phyloP scores from a whole-genome alignment of 2,329 filamentous ascomycete genomes.

The Penicillium sp. region DNA sequence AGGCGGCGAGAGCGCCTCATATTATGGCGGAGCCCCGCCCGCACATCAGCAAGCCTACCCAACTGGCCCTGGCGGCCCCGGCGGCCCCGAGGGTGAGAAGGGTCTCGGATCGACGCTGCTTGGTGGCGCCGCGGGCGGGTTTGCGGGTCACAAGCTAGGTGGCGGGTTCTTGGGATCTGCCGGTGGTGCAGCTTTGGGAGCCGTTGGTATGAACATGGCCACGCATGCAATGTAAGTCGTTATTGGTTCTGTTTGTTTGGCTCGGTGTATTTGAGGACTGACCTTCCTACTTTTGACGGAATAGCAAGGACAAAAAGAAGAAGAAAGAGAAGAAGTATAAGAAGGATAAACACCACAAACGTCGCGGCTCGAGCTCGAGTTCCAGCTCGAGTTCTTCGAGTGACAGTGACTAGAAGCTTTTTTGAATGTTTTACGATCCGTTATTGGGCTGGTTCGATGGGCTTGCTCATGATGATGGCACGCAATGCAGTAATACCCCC shows the following conservation, averaged over 20 bases:
- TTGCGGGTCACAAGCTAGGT: slow-evolving; percentile 18
- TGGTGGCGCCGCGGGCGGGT: slow-evolving; percentile 20
- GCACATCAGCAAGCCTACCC: slow-evolving; percentile 21
- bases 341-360: slow-evolving; percentile 18
- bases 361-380: slow-evolving; percentile 9
- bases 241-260: not conserved
- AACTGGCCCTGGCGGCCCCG: slow-evolving; percentile 16
- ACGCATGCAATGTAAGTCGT: slow-evolving; percentile 17
- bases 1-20: slow-evolving; percentile 29
- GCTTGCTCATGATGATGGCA: not conserved
- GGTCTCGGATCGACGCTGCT: slow-evolving; percentile 22
- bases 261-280: not conserved
- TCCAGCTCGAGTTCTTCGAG: slow-evolving; percentile 19
- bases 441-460: not conserved
- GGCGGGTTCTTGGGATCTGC: slow-evolving; percentile 16
- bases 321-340: slow-evolving; percentile 17
- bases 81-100: slow-evolving; percentile 16
- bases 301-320: slow-evolving; percentile 15
- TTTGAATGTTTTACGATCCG: not conserved
- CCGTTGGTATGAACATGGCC: slow-evolving; percentile 18
- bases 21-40: slow-evolving; percentile 25
- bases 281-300: not conserved
- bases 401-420: not conserved
- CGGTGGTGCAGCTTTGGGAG: slow-evolving; percentile 19
- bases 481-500: not conserved